A percentile compares a stretch with the other conserved stretches of the same genome.
Evolutionary conservation across 1,139 yeast genomes (phyloP).

Genomic region (Arxiozyma telluris): DNA sequence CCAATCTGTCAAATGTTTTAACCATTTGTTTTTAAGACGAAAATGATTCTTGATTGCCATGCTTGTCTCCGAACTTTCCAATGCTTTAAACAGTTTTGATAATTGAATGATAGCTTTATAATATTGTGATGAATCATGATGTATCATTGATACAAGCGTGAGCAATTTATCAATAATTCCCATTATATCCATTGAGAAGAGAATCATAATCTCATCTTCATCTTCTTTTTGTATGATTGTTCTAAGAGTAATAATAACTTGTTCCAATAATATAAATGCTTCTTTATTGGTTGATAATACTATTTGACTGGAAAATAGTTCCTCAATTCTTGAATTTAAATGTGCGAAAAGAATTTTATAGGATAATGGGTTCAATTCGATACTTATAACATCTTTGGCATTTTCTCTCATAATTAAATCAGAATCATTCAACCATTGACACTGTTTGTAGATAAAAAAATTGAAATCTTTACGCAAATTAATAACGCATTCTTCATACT

Average conservation of each 20-base stretch:
- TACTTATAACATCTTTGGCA: slow-evolving; percentile 40
- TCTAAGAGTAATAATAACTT: slow-evolving; percentile 35
- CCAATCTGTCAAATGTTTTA: slow-evolving; percentile 58
- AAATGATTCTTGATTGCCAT: slow-evolving; percentile 48
- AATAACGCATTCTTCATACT: slow-evolving; percentile 24
- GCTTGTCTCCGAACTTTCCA: slow-evolving; percentile 40
- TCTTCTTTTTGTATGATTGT: slow-evolving; percentile 36
- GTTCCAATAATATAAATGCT: slow-evolving; percentile 33
- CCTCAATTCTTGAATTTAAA: slow-evolving; percentile 17
- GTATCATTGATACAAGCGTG: slow-evolving; percentile 33
- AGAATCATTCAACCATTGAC: slow-evolving; percentile 39
- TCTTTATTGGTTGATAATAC: slow-evolving; percentile 18
- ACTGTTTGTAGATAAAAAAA: slow-evolving; percentile 38
- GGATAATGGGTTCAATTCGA: slow-evolving; percentile 38
- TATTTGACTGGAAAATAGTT: slow-evolving; percentile 24
- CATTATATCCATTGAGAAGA: slow-evolving; percentile 36
- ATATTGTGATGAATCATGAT: slow-evolving; percentile 32
- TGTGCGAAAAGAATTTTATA: slow-evolving; percentile 34
- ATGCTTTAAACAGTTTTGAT: slow-evolving; percentile 45
- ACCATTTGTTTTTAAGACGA: slow-evolving; percentile 49
- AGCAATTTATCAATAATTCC: slow-evolving; percentile 32
- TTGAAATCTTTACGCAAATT: slow-evolving; percentile 42
- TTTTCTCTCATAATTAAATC: slow-evolving; percentile 47
- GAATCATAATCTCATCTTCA: slow-evolving; percentile 31
- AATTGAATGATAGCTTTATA: slow-evolving; percentile 49